Conservation (phyloP, 768 basidiomycete genomes). For the Cystobasidium onofrii region DNA sequence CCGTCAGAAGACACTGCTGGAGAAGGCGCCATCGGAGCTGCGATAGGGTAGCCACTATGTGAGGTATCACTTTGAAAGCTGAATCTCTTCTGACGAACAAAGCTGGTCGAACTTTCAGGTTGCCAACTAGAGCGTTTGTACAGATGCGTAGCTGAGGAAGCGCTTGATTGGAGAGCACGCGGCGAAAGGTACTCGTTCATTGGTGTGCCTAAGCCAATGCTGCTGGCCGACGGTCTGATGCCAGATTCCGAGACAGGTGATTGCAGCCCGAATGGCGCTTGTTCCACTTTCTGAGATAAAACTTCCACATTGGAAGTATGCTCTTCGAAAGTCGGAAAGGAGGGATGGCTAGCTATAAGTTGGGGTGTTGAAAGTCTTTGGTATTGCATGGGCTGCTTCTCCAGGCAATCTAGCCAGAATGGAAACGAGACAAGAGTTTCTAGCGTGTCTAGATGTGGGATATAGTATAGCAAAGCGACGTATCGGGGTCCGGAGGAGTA, state of each 20-base stretch:
- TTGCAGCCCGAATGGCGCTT: background rate
- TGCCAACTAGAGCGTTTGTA: conserved; percentile 11
- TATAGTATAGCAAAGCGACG: conserved; percentile 11
- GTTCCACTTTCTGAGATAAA: background rate
- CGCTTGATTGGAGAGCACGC: background rate
- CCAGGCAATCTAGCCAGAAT: conserved; percentile 14
- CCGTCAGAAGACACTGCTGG: conserved; percentile 15
- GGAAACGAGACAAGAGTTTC: background rate
- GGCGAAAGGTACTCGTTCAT: background rate
- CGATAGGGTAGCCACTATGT: background rate
- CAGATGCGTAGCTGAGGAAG: background rate
- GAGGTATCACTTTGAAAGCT: conserved; percentile 26
- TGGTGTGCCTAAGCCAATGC: background rate
- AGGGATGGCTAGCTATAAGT: background rate
- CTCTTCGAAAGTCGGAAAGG: background rate
- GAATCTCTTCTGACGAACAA: background rate
- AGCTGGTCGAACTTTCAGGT: background rate
- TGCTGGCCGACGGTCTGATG: background rate
- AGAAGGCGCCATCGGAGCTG: background rate
- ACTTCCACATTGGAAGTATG: background rate
- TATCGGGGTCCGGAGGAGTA: background rate
- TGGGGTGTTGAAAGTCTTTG: background rate
- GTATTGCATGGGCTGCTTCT: background rate
- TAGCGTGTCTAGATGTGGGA: conserved; percentile 1
- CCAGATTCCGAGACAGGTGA: background rate